Evolutionary conservation across 768 basidiomycete species (phyloP), one percentile per base, ranked within the genome.

Genomic region (Boletus vinaceobasis): DNA sequence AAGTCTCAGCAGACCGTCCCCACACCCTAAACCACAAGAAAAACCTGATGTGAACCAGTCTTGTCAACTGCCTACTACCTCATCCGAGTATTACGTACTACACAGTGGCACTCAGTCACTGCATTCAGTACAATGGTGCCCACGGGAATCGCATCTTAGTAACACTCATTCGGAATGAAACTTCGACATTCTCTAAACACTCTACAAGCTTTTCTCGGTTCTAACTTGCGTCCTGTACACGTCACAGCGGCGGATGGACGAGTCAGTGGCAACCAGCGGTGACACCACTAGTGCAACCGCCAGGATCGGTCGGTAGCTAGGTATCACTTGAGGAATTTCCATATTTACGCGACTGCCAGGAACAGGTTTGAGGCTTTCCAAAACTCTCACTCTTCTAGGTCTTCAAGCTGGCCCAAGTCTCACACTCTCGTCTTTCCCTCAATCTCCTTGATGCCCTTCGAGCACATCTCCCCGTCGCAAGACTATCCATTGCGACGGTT

Each of bases 331-430:
- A n/a, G 21, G 54, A 26, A 32, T 39, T 58, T 60, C 58, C 53
- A 50, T 65, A 66, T 60, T 59, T 61, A 59, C 44, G 32, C 52
- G 50, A 54, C 36, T 26, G 44, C 15, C 63, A 64, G 63, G 63
- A 55, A 64, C 63, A 26, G 15, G 10, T 33, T n/a, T 31, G 42
- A 10, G 15, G 35, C 15, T 27, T 29, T 19, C 43, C 53, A 60
- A 63, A 50, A 53, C 56, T 58, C 64, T 56, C 64, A 60, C 56
- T 55, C 38, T 38, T 32, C 43, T 26, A 43, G 29, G 43, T 42
- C 23, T 44, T 39, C 50, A 50, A 37, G 46, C 53, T 59, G 52
- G 59, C 40, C 21, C 27, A 14, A 7, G 42, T 53, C 43, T 35
- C 54, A 43, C 55, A 60, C 62, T 23, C 36, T 14, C 31, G 15